Base-by-base conservation (phyloP, 306 rosid species). In the Spatholobus suberectus region DNA sequence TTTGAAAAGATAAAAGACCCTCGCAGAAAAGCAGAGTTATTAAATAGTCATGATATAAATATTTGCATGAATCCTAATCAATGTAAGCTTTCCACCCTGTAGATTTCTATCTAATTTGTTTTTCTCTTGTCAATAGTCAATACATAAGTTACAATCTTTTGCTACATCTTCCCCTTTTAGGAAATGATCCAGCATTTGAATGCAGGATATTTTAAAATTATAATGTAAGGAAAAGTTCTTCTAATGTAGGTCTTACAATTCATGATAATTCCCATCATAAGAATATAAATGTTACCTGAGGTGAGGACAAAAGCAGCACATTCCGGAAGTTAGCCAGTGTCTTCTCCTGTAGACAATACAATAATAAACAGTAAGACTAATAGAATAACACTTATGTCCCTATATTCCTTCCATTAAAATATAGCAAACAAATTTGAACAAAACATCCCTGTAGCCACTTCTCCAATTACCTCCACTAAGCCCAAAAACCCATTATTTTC, bases 221-320 rank as follows among this genome's bases (percentile, higher is more conserved):
- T 41, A 70, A 69, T 38, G 76, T 14, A 74, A 70, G 10, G 58
- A 79, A 21, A 44, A 13, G 12, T 17, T 55, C 58, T 34, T 70
- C 40, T 18, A 62, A 61, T 37, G 44, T 47, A 54, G 49, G 23
- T 55, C 41, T 38, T 57, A 68, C 43, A 72, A 76, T 51, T 51
- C 17, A 38, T 52, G 44, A 38, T 12, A 32, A 17, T 73, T 61
- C 54, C 43, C 55, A 73, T 49, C 15, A 59, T 13, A 76, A 71
- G 78, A 79, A 37, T 55, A n/a, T 23, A 65, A 81, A 74, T 47
- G 41, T 55, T 78, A 89, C 91, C 91, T 89, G 91, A 62, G 91
- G 91, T 23, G 91, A 89, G 14, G 91, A 89, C 57, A 89, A 70
- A 51, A 89, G 82, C 43, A 89, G 51, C 72, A 86, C 83, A 81